phyloP scores from a whole-genome alignment of 2,329 filamentous ascomycete species.

The Penicillium hordei region DNA sequence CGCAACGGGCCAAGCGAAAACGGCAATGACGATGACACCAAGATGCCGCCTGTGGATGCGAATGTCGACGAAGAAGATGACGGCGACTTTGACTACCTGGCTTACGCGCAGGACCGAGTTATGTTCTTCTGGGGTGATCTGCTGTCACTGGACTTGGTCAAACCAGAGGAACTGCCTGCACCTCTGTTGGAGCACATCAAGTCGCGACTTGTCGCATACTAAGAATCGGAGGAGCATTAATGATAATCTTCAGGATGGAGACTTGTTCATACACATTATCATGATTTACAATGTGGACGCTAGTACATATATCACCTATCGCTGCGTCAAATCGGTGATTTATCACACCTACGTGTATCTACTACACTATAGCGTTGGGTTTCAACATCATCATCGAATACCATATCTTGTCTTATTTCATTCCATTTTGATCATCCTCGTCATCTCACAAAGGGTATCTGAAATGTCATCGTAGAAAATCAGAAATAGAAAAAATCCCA shows the following conservation, averaged over 20 bases:
- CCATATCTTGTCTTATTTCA: slow-evolving; percentile 3
- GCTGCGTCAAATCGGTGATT: slow-evolving; percentile 6
- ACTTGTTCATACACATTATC: slow-evolving; percentile 5
- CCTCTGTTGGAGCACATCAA: slow-evolving; percentile 66
- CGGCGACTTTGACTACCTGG: slow-evolving; percentile 89
- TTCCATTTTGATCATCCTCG: slow-evolving; percentile 5
- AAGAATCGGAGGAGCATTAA: slow-evolving; percentile 14
- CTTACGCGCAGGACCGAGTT: slow-evolving; percentile 85
- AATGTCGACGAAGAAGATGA: slow-evolving; percentile 65
- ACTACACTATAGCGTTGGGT: slow-evolving; percentile 10
- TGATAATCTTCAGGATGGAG: not conserved
- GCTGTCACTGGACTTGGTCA: slow-evolving; percentile 71
- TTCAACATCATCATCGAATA: slow-evolving; percentile 15
- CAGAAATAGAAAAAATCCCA: not conserved
- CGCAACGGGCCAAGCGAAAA: slow-evolving; percentile 19
- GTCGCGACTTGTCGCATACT: slow-evolving; percentile 61
- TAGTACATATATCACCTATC: slow-evolving; percentile 22
- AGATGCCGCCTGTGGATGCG: slow-evolving; percentile 40
- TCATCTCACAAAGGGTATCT: slow-evolving; percentile 19
- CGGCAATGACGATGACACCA: slow-evolving; percentile 20
- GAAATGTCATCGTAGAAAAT: slow-evolving; percentile 10
- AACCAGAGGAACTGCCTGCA: slow-evolving; percentile 71
- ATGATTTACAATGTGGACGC: slow-evolving; percentile 18
- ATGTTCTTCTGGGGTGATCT: slow-evolving; percentile 95
- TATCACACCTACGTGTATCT: slow-evolving; percentile 13